phyloP scores from a whole-genome alignment of 768 basidiomycete species.

The Pleurotus tuoliensis region DNA sequence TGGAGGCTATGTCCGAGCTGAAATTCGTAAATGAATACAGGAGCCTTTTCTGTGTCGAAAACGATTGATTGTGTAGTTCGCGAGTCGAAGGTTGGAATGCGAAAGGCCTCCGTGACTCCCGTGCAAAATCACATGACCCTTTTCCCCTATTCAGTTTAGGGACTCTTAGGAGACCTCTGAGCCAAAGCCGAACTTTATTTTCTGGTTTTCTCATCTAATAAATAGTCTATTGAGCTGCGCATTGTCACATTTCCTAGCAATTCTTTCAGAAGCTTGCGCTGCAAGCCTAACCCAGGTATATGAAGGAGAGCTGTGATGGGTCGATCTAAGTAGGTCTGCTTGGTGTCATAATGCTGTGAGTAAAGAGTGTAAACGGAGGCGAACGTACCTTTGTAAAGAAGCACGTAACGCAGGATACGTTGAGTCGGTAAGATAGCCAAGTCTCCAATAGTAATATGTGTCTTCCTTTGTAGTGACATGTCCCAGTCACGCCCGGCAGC shows the following conservation, averaged over 20 bases:
- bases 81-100: no score
- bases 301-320: constrained; percentile 43
- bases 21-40: no score
- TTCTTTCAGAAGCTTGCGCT: constrained; percentile 38
- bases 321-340: constrained; percentile 30
- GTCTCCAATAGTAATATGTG: constrained; percentile 39
- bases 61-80: no score
- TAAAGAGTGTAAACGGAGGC: neutral
- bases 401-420: constrained; percentile 58
- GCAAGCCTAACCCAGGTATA: constrained; percentile 44
- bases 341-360: neutral
- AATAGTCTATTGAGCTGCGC: constrained; percentile 49
- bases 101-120: no score
- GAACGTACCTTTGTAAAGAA: constrained; percentile 54
- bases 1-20: no score
- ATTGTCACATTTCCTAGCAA: constrained; percentile 45
- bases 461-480: neutral
- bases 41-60: no score
- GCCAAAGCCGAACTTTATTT: no score
- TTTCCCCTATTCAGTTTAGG: no score
- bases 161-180: no score
- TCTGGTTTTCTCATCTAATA: constrained; percentile 17
- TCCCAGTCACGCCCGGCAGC: constrained; percentile 1
- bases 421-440: constrained; percentile 63
- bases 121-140: no score